Evolutionary conservation across 75 land plant genomes (phyloP).

Genomic region (Sequoiadendron giganteum): DNA sequence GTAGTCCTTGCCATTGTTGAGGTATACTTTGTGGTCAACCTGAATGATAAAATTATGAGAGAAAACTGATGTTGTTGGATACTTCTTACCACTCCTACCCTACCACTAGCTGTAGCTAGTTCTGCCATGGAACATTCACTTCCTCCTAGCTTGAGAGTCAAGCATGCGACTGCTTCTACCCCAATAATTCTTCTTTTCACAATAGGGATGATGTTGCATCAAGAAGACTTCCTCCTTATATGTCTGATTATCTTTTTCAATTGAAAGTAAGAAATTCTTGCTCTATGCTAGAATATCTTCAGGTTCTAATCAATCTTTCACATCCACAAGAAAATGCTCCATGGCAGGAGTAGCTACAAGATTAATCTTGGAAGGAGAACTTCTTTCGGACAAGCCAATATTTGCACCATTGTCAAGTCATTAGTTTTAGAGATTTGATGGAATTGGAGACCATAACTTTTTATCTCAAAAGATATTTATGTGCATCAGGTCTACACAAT

Average conservation of each 20-base stretch:
- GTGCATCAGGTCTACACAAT: neutral
- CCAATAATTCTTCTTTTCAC: conserved; percentile 32
- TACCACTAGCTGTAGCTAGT: conserved; percentile 17
- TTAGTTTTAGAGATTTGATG: neutral
- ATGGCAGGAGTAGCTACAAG: neutral
- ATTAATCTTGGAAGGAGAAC: neutral
- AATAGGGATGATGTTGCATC: neutral
- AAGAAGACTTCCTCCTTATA: neutral
- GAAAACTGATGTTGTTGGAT: conserved; percentile 20
- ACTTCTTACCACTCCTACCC: conserved; percentile 50
- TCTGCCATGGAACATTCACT: conserved; percentile 14
- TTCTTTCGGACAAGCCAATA: neutral
- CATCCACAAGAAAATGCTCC: neutral
- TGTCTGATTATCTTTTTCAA: neutral
- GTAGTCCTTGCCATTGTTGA: conserved; percentile 72
- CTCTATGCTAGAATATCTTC: neutral
- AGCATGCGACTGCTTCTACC: conserved; percentile 17
- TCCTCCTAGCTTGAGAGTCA: conserved; percentile 70
- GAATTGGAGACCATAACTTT: neutral
- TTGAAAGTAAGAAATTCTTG: neutral
- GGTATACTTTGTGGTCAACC: conserved; percentile 71
- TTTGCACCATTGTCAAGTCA: neutral
- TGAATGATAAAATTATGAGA: conserved; percentile 47
- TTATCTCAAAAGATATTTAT: neutral
- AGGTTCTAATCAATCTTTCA: neutral